phyloP scores from a whole-genome alignment of 2,329 filamentous ascomycete genomes.

The Arthrobotrys sphaeroides region DNA sequence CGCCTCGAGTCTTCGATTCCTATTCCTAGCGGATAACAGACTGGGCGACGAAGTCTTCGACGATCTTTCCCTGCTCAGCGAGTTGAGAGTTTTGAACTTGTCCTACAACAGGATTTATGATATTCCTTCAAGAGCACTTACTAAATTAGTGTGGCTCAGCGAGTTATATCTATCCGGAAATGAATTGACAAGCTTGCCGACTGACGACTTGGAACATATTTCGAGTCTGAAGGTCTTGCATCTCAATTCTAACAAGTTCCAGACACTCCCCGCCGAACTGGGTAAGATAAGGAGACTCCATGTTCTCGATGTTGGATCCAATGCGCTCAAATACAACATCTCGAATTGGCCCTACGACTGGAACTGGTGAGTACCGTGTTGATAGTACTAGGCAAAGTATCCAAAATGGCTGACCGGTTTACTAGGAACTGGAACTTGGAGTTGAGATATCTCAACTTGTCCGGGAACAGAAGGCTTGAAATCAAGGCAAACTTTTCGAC shows the following conservation, averaged over 20 bases:
- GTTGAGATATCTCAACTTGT: constrained; percentile 92
- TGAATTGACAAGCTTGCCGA: constrained; percentile 86
- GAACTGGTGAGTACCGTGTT: constrained; percentile 72
- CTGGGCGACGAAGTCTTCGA: constrained; percentile 96
- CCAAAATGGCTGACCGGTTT: not conserved
- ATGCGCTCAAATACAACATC: constrained; percentile 96
- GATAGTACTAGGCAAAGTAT: not conserved
- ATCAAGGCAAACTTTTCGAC: constrained; percentile 81
- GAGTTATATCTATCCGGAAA: constrained; percentile 97
- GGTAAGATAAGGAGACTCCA: constrained; percentile 92
- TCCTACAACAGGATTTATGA: constrained; percentile 96
- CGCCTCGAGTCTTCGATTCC: constrained; percentile 80
- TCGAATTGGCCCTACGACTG: constrained; percentile 99
- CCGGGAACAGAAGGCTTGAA: constrained; percentile 93
- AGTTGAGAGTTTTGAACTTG: constrained; percentile 87
- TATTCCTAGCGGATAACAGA: constrained; percentile 92
- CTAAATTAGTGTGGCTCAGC: constrained; percentile 86
- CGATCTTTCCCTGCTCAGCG: constrained; percentile 81
- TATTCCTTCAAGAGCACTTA: constrained; percentile 86
- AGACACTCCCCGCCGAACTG: constrained; percentile 92
- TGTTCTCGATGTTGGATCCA: constrained; percentile 93
- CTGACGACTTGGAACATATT: constrained; percentile 91
- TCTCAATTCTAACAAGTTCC: constrained; percentile 98
- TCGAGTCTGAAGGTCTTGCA: constrained; percentile 88
- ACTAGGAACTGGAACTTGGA: constrained; percentile 89